These are phyloP conservation scores for Arthrobotrys entomopaga DNA, from an alignment of 2,329 filamentous ascomycete species.

Conservation along the genomic window DNA sequence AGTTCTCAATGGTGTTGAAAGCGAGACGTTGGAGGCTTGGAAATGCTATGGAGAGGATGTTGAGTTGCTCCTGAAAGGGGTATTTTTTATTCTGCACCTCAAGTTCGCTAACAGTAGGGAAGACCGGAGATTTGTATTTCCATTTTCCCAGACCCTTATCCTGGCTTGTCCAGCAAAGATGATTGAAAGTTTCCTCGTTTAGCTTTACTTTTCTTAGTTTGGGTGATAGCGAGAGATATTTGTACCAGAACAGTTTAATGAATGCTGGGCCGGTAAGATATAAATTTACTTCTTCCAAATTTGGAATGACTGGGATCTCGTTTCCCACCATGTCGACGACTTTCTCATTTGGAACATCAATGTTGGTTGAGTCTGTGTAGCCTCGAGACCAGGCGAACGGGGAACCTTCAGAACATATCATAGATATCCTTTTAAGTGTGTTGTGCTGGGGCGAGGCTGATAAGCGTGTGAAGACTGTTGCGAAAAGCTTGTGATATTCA, in stretches of 20 bases:
- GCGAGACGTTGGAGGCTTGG: background rate
- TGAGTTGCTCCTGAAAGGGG: background rate
- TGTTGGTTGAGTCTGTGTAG: no score
- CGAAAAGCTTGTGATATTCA: background rate
- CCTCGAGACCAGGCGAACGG: no score
- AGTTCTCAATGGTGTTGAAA: background rate
- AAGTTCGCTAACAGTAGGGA: background rate
- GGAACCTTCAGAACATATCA: background rate
- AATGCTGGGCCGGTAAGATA: background rate
- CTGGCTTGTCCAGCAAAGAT: background rate
- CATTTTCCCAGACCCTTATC: no score
- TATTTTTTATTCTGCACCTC: background rate
- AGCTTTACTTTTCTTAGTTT: background rate
- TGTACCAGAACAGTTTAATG: background rate
- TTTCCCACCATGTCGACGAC: background rate
- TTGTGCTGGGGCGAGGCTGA: background rate
- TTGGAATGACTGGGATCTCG: background rate
- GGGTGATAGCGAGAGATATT: background rate
- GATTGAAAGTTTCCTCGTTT: background rate
- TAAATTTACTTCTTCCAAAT: background rate
- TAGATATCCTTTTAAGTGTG: background rate
- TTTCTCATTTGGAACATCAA: background rate
- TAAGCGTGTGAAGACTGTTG: background rate
- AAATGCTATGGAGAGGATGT: background rate
- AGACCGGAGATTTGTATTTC: background rate